A percentile compares a stretch with the other conserved stretches of the same genome.
Evolutionary conservation across 805 yeast species (phyloP).

Genomic region (Helenozyma baotianmanensis): DNA sequence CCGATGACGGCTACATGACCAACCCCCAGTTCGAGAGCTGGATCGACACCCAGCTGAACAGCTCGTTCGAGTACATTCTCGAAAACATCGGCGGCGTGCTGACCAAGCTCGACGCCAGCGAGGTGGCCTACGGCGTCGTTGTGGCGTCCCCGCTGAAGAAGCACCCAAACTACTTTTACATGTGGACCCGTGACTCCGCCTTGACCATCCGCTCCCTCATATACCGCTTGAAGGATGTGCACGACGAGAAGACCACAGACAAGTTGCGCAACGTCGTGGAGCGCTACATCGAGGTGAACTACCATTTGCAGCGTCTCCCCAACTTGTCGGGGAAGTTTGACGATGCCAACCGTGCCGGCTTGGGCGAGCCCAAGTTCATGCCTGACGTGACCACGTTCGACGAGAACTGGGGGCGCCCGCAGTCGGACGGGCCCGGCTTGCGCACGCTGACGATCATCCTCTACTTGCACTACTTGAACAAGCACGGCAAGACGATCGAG

Average conservation of each 20-base stretch:
- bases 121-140: conserved; percentile 62
- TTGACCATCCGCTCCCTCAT: conserved; percentile 66
- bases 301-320: conserved; percentile 55
- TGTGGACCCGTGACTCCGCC: conserved; percentile 91
- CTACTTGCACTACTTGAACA: conserved; percentile 44
- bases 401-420: conserved; percentile 90
- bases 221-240: conserved; percentile 45
- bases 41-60: conserved; percentile 40
- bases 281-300: conserved; percentile 57
- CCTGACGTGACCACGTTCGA: conserved; percentile 60
- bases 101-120: conserved; percentile 22
- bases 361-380: conserved; percentile 89
- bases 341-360: conserved; percentile 40
- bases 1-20: no score
- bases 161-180: conserved; percentile 78
- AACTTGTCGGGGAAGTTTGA: conserved; percentile 67
- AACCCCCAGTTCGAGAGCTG: conserved; percentile 26
- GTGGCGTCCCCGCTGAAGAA: conserved; percentile 77
- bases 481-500: conserved; percentile 16
- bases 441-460: conserved; percentile 61
- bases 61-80: conserved; percentile 44
- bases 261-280: conserved; percentile 35
- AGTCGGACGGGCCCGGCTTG: conserved; percentile 90
- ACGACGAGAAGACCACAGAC: conserved; percentile 7
- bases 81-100: conserved; percentile 53